Percentiles rank a stretch among this genome's conserved stretches.
phyloP scores from a whole-genome alignment of 1,284 basidiomycete species.

The Irpex sp. region DNA sequence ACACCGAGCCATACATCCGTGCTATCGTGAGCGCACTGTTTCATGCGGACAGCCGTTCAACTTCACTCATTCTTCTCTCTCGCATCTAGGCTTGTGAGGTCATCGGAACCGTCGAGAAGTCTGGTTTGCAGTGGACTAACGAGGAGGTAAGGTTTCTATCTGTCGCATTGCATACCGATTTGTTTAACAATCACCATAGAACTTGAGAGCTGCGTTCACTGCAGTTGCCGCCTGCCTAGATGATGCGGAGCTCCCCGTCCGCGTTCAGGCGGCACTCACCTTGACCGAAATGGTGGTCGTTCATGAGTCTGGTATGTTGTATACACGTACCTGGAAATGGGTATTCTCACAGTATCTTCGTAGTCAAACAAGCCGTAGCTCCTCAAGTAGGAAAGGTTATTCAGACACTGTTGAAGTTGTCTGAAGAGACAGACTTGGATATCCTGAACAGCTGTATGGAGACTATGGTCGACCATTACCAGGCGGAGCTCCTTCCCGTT shows the following conservation, averaged over 20 bases:
- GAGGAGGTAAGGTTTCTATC: conserved; percentile 47
- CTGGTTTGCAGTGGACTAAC: conserved; percentile 61
- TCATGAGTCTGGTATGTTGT: conserved; percentile 54
- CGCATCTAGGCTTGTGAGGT: conserved; percentile 70
- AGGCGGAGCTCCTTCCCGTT: conserved; percentile 82
- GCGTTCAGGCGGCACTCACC: conserved; percentile 80
- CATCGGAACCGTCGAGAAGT: conserved; percentile 67
- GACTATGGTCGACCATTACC: conserved; percentile 83
- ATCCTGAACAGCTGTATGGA: conserved; percentile 81
- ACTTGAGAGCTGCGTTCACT: conserved; percentile 59
- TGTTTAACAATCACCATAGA: conserved; percentile 33
- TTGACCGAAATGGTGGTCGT: conserved; percentile 75
- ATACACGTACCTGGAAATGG: neutral
- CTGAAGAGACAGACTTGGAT: conserved; percentile 89
- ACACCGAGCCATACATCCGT: conserved; percentile 64
- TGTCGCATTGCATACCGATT: conserved; percentile 1
- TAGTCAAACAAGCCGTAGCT: conserved; percentile 70
- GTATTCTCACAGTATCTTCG: neutral
- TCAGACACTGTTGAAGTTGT: conserved; percentile 83
- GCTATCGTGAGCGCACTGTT: conserved; percentile 47
- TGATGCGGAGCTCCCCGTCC: conserved; percentile 79
- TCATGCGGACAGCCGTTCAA: no score
- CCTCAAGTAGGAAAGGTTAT: conserved; percentile 86
- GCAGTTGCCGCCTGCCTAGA: conserved; percentile 61
- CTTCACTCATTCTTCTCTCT: conserved; percentile 2